A percentile compares a stretch with the other conserved stretches of the same genome.
Evolutionary conservation across 129 eudicot genomes (phyloP).

Genomic region (Pseudognaphalium luteoalbum): DNA sequence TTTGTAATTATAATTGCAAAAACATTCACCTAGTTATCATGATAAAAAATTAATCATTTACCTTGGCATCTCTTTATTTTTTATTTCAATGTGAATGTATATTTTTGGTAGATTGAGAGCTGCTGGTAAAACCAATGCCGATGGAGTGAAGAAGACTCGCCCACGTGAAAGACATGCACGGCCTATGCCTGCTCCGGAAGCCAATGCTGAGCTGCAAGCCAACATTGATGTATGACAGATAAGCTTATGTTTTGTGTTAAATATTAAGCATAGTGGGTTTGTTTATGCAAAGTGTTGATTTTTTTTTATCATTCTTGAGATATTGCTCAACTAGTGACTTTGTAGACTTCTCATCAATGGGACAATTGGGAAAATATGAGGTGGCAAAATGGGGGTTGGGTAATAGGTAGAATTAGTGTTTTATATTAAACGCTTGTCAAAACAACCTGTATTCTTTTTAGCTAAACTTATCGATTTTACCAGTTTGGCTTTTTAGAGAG

Average conservation of each 20-base stretch:
- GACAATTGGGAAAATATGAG: neutral
- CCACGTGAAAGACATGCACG: slow-evolving; percentile 60
- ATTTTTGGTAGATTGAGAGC: slow-evolving; percentile 60
- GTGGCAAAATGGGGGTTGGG: neutral
- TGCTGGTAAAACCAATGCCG: slow-evolving; percentile 63
- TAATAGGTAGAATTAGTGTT: neutral
- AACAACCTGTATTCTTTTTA: neutral
- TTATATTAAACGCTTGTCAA: too few relatives aligned
- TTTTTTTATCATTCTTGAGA: neutral
- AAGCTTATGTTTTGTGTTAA: neutral
- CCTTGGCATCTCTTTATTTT: neutral
- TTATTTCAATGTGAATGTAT: slow-evolving; percentile 8
- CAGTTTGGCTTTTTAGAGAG: neutral
- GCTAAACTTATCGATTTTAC: neutral
- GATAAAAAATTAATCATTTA: neutral
- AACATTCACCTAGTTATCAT: neutral
- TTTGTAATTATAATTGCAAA: slow-evolving; percentile 1
- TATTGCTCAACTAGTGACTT: neutral
- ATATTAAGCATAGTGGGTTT: neutral
- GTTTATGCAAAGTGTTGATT: neutral
- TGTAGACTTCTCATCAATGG: neutral
- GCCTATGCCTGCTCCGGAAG: slow-evolving; percentile 83
- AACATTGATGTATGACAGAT: slow-evolving; percentile 76
- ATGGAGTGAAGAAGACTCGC: slow-evolving; percentile 62
- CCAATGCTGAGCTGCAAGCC: slow-evolving; percentile 84